These are phyloP conservation scores for Colletotrichum chlorophyti DNA, from an alignment of 2,329 filamentous ascomycete genomes.

Conservation along the genomic window DNA sequence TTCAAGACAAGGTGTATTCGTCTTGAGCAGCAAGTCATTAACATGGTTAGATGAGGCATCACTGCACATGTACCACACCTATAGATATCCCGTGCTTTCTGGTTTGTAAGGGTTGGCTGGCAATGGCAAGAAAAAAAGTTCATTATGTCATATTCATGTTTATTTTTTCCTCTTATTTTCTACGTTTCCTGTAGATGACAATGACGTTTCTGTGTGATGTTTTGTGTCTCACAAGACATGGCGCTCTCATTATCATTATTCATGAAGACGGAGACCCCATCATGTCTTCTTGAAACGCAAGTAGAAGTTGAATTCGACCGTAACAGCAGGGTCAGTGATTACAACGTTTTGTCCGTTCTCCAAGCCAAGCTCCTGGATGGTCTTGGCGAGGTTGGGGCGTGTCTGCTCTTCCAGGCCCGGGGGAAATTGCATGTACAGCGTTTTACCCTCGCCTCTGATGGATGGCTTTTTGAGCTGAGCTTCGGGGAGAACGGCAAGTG, in stretches of 20 bases:
- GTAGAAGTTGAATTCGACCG: slow-evolving; percentile 69
- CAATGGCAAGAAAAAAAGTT: slow-evolving; percentile 27
- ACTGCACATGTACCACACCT: slow-evolving; percentile 27
- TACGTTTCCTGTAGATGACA: too few species aligned
- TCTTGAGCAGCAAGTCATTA: slow-evolving; percentile 73
- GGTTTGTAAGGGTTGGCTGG: slow-evolving; percentile 23
- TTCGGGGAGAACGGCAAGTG: slow-evolving; percentile 82
- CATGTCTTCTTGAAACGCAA: slow-evolving; percentile 51
- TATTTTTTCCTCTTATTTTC: background rate
- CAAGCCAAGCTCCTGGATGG: slow-evolving; percentile 74
- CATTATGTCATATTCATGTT: slow-evolving; percentile 8
- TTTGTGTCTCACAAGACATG: background rate
- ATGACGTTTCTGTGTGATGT: background rate
- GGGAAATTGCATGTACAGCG: slow-evolving; percentile 88
- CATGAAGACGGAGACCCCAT: background rate
- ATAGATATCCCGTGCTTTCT: slow-evolving; percentile 29
- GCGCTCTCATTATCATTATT: slow-evolving; percentile 18
- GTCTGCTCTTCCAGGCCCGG: slow-evolving; percentile 85
- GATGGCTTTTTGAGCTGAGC: slow-evolving; percentile 94
- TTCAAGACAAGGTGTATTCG: slow-evolving; percentile 84
- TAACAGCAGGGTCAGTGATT: slow-evolving; percentile 92
- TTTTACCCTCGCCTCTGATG: slow-evolving; percentile 78
- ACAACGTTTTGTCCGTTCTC: slow-evolving; percentile 85
- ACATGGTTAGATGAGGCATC: slow-evolving; percentile 60
- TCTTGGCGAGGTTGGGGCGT: slow-evolving; percentile 80